phyloP scores from a whole-genome alignment of 2,329 filamentous ascomycete genomes.

The Biscogniauxia mediterranea region DNA sequence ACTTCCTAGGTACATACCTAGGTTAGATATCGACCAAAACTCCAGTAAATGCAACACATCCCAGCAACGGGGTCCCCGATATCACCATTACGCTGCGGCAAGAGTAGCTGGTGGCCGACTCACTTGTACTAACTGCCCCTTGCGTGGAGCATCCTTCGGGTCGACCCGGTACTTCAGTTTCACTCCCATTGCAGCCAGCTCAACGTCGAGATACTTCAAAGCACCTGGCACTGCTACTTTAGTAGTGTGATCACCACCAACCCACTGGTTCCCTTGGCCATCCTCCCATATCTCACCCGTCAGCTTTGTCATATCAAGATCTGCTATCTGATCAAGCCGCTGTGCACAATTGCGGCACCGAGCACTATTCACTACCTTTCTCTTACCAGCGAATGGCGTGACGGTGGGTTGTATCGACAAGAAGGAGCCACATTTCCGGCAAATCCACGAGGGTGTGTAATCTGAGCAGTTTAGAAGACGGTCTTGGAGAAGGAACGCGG shows the following conservation, averaged over 20 bases:
- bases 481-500: constrained; percentile 91
- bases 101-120: constrained; percentile 23
- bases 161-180: constrained; percentile 78
- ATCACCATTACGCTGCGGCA: constrained; percentile 22
- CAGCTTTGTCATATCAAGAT: constrained; percentile 52
- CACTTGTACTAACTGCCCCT: constrained; percentile 45
- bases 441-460: constrained; percentile 86
- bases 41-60: constrained; percentile 13
- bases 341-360: constrained; percentile 77
- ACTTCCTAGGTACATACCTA: neutral
- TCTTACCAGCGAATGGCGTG: constrained; percentile 62
- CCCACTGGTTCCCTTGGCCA: constrained; percentile 77
- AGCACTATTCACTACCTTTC: constrained; percentile 65
- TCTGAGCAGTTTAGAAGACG: constrained; percentile 96
- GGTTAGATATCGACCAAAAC: constrained; percentile 11
- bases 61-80: neutral
- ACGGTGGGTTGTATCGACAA: constrained; percentile 81
- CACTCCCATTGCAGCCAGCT: constrained; percentile 94
- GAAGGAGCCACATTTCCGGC: constrained; percentile 86
- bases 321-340: constrained; percentile 56
- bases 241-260: constrained; percentile 87
- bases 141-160: constrained; percentile 63
- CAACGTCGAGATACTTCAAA: constrained; percentile 88
- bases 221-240: constrained; percentile 91
- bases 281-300: constrained; percentile 89